These are phyloP conservation scores for Eleusine coracana DNA, from an alignment of 176 grass and related monocot genomes.

Conservation along the genomic window DNA sequence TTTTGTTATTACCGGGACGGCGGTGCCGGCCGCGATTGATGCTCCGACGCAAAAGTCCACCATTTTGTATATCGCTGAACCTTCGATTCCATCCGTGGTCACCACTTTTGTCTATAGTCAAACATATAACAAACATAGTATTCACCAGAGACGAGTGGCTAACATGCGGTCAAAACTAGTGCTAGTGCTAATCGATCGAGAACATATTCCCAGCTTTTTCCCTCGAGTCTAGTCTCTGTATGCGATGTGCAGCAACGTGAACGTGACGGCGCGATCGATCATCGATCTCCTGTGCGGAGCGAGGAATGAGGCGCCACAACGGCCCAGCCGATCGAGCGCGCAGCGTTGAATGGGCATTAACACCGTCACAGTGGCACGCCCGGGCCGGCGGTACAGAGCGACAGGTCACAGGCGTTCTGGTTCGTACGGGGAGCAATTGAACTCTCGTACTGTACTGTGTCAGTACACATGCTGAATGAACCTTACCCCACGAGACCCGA, in stretches of 20 bases:
- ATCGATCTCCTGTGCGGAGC: background rate
- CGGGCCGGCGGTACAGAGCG: background rate
- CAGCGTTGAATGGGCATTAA: conserved; percentile 9
- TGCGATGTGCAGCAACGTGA: too few relatives aligned
- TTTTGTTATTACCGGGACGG: background rate
- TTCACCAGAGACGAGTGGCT: background rate
- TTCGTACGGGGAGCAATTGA: background rate
- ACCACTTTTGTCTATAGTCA: background rate
- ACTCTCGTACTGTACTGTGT: background rate
- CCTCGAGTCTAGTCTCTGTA: background rate
- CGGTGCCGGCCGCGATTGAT: background rate
- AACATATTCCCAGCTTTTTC: background rate
- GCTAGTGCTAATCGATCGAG: background rate
- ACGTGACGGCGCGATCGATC: background rate
- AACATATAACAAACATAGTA: background rate
- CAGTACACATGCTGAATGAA: background rate
- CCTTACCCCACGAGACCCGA: too few relatives aligned
- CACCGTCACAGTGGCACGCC: background rate
- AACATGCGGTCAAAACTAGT: background rate
- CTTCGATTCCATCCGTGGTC: background rate
- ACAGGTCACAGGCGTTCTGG: background rate
- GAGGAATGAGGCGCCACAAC: background rate
- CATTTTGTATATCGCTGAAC: background rate
- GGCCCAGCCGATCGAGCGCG: background rate
- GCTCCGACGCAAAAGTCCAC: background rate